Evolutionary conservation across 179 eudicot species (phyloP).

Genomic region (Silene noctiflora): DNA sequence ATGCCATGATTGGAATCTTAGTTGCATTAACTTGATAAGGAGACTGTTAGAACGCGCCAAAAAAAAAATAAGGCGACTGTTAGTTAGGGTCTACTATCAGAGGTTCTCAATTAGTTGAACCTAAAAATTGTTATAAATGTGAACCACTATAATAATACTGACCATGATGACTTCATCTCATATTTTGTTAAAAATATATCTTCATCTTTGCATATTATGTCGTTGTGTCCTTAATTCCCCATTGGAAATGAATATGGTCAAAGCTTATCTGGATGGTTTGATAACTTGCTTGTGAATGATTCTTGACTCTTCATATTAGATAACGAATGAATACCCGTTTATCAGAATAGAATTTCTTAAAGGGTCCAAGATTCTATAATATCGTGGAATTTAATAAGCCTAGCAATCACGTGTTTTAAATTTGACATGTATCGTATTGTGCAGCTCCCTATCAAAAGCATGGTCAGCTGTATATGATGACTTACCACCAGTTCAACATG

Average conservation of each 20-base stretch:
- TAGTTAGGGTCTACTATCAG: not conserved
- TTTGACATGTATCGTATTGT: not conserved
- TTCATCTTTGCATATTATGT: not conserved
- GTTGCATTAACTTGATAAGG: conserved; percentile 6
- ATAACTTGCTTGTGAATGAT: not conserved
- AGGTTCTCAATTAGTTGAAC: not conserved
- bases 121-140: not conserved
- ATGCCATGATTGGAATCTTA: not conserved
- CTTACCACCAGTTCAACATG: not conserved
- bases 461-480: not conserved
- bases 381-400: not conserved
- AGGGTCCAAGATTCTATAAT: not conserved
- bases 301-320: conserved; percentile 2
- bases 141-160: not conserved
- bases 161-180: not conserved
- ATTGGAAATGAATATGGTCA: not conserved
- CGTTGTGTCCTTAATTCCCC: not conserved
- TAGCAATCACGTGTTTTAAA: not conserved
- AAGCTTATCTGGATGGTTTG: not conserved
- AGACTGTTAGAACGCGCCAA: no score
- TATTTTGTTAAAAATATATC: not conserved
- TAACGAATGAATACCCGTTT: not conserved
- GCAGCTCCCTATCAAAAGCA: not conserved
- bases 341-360: not conserved
- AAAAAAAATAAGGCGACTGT: no score